Conservation (phyloP, 441 rosid species). For the Sinapis alba region DNA sequence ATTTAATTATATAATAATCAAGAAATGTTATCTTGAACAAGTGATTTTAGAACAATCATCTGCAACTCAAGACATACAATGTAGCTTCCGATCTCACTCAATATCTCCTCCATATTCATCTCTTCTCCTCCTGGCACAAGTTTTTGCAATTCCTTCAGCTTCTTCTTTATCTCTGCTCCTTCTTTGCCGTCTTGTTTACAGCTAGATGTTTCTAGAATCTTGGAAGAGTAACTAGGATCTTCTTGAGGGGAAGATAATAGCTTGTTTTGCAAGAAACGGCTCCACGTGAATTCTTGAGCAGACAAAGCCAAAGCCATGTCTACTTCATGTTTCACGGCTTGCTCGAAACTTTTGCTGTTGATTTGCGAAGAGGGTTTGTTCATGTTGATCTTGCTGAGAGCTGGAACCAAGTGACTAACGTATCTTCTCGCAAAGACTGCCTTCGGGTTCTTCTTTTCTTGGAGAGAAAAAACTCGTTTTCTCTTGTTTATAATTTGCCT, state of each 20-base stretch:
- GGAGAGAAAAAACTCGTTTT: neutral
- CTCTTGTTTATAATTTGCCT: neutral
- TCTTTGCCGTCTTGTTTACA: neutral
- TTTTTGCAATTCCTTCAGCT: neutral
- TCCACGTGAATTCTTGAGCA: neutral
- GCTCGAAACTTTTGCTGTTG: neutral
- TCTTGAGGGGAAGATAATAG: neutral
- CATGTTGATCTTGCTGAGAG: neutral
- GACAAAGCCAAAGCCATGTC: slow-evolving; percentile 2
- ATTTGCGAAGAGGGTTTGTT: neutral
- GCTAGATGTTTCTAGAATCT: neutral
- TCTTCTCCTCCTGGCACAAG: slow-evolving; percentile 2
- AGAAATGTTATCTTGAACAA: neutral
- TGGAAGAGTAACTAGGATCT: neutral
- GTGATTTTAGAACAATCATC: slow-evolving; percentile 1
- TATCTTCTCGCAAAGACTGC: neutral
- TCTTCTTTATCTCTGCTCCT: neutral
- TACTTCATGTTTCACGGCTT: slow-evolving; percentile 4
- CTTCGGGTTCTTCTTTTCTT: neutral
- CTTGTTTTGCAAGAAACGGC: neutral
- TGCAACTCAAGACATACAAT: slow-evolving; percentile 3
- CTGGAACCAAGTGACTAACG: neutral
- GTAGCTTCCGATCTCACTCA: neutral
- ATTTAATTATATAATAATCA: neutral
- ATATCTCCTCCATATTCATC: neutral